Base-by-base conservation (phyloP, 257 asterid species). In the Nemophila menziesii region DNA sequence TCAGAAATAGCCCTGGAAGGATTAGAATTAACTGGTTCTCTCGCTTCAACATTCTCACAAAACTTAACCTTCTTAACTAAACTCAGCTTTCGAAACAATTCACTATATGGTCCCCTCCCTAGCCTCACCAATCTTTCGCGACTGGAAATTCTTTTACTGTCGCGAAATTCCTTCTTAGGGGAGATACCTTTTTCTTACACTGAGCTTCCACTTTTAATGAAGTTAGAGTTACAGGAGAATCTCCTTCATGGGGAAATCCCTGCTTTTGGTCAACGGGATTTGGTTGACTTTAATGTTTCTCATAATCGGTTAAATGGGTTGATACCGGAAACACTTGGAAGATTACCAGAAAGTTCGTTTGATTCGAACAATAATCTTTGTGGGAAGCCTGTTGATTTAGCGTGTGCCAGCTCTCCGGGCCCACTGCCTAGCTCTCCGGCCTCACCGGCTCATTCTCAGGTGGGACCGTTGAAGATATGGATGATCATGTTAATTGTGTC, bases 111-210 rank as follows among this genome's bases (percentile, higher is more conserved):
- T 3, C 62, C 73, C 44, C 71, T 80, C 21, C 87, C 87, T 9
- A 43, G 49, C 21, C 74, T 80, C 47, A 47, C 79, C 3, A 51
- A 37, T 46, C 75, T 80, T 2, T 16, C 22, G 23, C 42, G 34
- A 43, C 73, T 77, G 13, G 57, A 77, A 50, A 52, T 46, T 26
- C 58, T 76, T 9, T 49, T 66, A 9, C 48, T 80, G 27, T 71
- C 93, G 0, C 45, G 41, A n/a, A 80, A 80, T 65, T 71, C 23
- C 4, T 77, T 77, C 20, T 71, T 75, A 1, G 93, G 87, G 20
- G 40, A 57, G 20, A 77, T 73, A 51, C 84, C 84, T 1, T 22
- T 10, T 5, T 53, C 40, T 9, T 77, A 77, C 47, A 18, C 53
- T 54, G 41, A 71, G 8, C 54, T 80, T 2, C 65, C 68, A 2